Evolutionary conservation across 148 eudicot genomes (phyloP), one percentile per base, ranked within the genome.

Genomic region (Silene conica): DNA sequence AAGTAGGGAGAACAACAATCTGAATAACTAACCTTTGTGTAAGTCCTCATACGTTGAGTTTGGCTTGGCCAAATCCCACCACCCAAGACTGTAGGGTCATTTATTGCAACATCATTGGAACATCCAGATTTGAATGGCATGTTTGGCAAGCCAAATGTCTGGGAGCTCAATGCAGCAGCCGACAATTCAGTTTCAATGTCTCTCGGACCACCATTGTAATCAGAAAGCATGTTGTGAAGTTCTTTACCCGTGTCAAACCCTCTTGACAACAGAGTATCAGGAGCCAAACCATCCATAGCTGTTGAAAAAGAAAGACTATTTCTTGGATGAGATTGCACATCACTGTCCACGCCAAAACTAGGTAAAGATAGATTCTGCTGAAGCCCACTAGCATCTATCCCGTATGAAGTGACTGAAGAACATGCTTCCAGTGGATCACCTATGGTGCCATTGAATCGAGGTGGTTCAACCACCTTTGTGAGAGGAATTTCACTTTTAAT

Each of bases 201-300:
- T 79, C 89, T 88, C 1, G 90, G 87, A 12, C 82, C 80, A 58
- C 87, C 83, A 76, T 84, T 85, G 74, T 87, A 94, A 77, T 83
- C 83, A 50, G 95, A 85, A 72, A 94, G 81, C 82, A 94, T 67
- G 76, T 92, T 89, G 65, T 88, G 96, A 25, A 90, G 80, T 72
- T 90, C 97, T 72, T 92, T 92, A 62, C 93, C 96, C 59, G 98
- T 84, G 80, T 92, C 98, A 82, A 87, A 94, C 75, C 86, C 98
- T 83, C 91, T 88, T 7, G 98, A 92, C 77, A 95, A 72, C 83
- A 95, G 83, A 55, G 98, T 88, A 86, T 95, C 98, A 58, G 98
- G 97, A 12, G 88, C 74, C 80, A 95, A 79, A 78, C 81, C 80
- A 78, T 88, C 91, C 52, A 89, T 78, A 52, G 81, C 78, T 26